Percentiles rank a stretch among this genome's conserved stretches.
Evolutionary conservation across 2,329 filamentous ascomycete species (phyloP).

Genomic region (Cryphonectria naterciae): DNA sequence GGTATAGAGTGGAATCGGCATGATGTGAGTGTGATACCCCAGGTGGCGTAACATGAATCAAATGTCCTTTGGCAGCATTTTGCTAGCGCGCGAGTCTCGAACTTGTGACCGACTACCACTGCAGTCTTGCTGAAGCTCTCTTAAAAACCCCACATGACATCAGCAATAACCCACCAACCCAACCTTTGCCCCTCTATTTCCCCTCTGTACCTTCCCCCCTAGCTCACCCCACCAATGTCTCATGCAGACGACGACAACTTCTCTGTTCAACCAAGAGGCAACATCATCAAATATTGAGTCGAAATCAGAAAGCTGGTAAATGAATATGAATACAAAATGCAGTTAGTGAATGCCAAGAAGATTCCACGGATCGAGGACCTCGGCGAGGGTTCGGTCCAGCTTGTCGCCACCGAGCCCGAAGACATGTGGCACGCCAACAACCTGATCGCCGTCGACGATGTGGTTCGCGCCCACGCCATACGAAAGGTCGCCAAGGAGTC

Average conservation of each 20-base stretch:
- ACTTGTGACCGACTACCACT: too few relatives aligned
- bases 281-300: not conserved
- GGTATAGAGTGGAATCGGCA: too few relatives aligned
- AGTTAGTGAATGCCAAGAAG: slow-evolving; percentile 44
- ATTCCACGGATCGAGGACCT: slow-evolving; percentile 43
- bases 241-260: not conserved
- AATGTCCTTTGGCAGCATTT: too few relatives aligned
- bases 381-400: slow-evolving; percentile 44
- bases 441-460: slow-evolving; percentile 58
- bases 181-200: not conserved
- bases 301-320: not conserved
- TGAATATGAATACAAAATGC: slow-evolving; percentile 37
- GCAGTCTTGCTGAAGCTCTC: too few relatives aligned
- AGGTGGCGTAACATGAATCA: too few relatives aligned
- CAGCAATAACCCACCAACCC: not conserved
- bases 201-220: not conserved
- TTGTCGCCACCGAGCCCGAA: slow-evolving; percentile 48
- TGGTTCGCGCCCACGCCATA: slow-evolving; percentile 58
- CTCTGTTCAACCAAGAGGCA: not conserved
- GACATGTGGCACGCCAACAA: slow-evolving; percentile 65
- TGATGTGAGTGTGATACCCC: too few relatives aligned
- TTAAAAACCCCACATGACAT: not conserved
- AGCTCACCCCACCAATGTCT: not conserved
- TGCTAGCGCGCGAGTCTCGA: too few relatives aligned
- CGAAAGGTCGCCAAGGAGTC: slow-evolving; percentile 57